Evolutionary conservation across 1,284 basidiomycete genomes (phyloP).

Genomic region (Cutaneotrichosporon sp.): DNA sequence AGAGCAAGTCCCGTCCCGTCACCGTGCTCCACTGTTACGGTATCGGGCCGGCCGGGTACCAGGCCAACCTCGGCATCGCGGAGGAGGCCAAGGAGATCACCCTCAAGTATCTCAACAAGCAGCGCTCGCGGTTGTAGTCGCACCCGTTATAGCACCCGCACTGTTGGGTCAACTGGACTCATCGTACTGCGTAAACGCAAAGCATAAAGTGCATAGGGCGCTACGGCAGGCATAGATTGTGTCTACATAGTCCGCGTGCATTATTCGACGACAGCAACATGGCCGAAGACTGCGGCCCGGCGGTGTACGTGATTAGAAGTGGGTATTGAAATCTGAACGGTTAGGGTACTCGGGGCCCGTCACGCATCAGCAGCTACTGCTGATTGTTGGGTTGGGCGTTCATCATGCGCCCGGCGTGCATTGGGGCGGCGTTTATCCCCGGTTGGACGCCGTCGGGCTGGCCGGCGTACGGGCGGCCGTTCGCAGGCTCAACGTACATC

Average conservation of each 20-base stretch:
- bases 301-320: not conserved
- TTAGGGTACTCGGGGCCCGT: not conserved
- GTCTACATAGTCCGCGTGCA: not conserved
- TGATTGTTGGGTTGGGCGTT: not conserved
- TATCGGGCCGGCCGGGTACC: constrained; percentile 53
- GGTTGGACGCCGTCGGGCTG: not conserved
- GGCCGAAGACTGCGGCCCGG: not conserved
- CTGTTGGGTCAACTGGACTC: not conserved
- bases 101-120: constrained; percentile 19
- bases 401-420: no score
- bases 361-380: not conserved
- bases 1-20: constrained; percentile 55
- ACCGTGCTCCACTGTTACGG: constrained; percentile 71
- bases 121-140: constrained; percentile 15
- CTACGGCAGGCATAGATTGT: not conserved
- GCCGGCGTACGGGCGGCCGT: not conserved
- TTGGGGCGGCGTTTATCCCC: not conserved
- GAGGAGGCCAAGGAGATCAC: constrained; percentile 46
- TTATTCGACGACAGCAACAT: not conserved
- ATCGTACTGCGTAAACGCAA: not conserved
- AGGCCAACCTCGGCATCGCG: constrained; percentile 48
- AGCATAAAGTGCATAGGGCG: constrained; percentile 2
- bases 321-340: not conserved
- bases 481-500: not conserved
- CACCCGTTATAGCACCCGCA: not conserved